phyloP scores from a whole-genome alignment of 768 basidiomycete species.

The Lactarius evosmus region DNA sequence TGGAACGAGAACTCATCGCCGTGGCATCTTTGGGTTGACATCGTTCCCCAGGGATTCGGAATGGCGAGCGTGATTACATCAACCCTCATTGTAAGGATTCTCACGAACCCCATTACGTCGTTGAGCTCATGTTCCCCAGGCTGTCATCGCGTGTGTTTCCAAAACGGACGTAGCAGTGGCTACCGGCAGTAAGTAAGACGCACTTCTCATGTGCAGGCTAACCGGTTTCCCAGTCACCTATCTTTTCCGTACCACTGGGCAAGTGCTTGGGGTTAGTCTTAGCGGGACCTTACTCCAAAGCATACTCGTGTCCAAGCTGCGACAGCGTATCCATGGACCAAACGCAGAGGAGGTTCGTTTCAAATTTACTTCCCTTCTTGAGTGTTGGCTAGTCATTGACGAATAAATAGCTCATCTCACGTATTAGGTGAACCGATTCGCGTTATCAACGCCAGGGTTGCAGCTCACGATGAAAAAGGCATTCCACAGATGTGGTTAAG shows the following conservation, averaged over 20 bases:
- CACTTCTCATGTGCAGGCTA: not conserved
- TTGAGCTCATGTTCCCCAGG: slow-evolving; percentile 44
- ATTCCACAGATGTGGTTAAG: slow-evolving; percentile 70
- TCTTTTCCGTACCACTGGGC: slow-evolving; percentile 89
- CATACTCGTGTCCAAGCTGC: slow-evolving; percentile 67
- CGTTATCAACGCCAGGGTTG: slow-evolving; percentile 15
- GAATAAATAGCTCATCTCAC: slow-evolving; percentile 60
- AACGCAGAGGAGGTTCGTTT: slow-evolving; percentile 63
- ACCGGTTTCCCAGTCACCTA: slow-evolving; percentile 68
- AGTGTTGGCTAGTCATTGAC: slow-evolving; percentile 18
- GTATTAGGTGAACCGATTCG: slow-evolving; percentile 50
- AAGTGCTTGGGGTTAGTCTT: slow-evolving; percentile 91
- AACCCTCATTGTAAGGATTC: slow-evolving; percentile 67
- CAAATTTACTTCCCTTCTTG: slow-evolving; percentile 19
- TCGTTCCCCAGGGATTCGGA: slow-evolving; percentile 79
- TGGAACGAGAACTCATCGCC: slow-evolving; percentile 65
- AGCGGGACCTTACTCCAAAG: slow-evolving; percentile 82
- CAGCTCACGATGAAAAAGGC: slow-evolving; percentile 41
- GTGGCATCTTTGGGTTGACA: slow-evolving; percentile 71
- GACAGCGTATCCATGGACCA: slow-evolving; percentile 71
- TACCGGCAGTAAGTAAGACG: slow-evolving; percentile 72
- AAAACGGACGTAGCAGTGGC: slow-evolving; percentile 84
- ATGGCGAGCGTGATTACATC: slow-evolving; percentile 84
- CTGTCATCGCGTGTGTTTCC: slow-evolving; percentile 79
- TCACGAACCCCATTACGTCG: slow-evolving; percentile 7